Percentiles rank a stretch among this genome's conserved stretches.
Evolutionary conservation across 345 rosid species (phyloP).

Genomic region (Brassica incana): DNA sequence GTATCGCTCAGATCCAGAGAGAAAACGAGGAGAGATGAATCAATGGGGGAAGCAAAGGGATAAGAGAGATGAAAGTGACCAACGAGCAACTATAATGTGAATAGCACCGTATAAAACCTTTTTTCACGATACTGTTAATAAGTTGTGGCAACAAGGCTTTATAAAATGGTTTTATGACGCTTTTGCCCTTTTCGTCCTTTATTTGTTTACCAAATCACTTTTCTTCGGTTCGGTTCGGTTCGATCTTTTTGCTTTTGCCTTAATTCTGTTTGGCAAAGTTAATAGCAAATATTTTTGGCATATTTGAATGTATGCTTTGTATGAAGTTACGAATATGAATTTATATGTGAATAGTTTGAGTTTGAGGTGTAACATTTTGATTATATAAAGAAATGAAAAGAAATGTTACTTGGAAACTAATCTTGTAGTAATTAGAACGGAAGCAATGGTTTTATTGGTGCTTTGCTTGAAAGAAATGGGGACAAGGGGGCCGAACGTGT

Average conservation of each 20-base stretch:
- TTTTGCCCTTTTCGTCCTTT: constrained; percentile 25
- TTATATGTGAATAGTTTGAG: background rate
- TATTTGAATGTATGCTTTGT: background rate
- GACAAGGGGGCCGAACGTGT: constrained; percentile 43
- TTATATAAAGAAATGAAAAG: background rate
- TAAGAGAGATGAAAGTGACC: constrained; percentile 35
- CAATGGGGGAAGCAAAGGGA: constrained; percentile 30
- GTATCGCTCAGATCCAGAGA: constrained; percentile 29
- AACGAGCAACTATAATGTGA: constrained; percentile 30
- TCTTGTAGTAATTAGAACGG: constrained; percentile 13
- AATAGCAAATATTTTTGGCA: background rate
- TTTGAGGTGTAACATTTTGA: background rate
- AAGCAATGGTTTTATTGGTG: constrained; percentile 10
- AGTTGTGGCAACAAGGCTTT: constrained; percentile 21
- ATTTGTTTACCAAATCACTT: constrained; percentile 24
- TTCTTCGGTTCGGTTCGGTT: background rate
- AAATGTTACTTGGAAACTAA: constrained; percentile 25
- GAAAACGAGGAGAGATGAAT: constrained; percentile 17
- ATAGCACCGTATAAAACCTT: background rate
- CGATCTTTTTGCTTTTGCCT: too few relatives aligned
- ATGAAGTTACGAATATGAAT: background rate
- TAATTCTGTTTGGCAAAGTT: too few relatives aligned
- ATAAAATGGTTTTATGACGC: constrained; percentile 30
- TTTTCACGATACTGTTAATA: background rate
- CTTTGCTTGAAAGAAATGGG: constrained; percentile 39